Percentiles rank a stretch among this genome's conserved stretches.
Evolutionary conservation across 805 yeast genomes (phyloP).

Genomic region (Yarrowia keelungensis): DNA sequence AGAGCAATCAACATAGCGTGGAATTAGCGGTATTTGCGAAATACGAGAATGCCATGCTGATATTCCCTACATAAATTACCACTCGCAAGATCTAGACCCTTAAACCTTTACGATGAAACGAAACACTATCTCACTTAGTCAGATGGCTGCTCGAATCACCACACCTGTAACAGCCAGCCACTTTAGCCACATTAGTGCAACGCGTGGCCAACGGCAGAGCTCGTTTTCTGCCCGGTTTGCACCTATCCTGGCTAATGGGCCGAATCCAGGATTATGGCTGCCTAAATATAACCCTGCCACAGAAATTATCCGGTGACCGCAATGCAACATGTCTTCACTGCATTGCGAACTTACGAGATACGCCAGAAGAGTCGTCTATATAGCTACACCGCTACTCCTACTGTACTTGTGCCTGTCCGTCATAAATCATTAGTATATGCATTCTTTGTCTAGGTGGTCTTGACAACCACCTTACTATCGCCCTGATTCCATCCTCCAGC

Average conservation of each 20-base stretch:
- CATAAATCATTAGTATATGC: conserved; percentile 21
- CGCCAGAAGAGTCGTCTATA: not conserved
- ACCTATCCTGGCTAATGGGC: not conserved
- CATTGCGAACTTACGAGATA: not conserved
- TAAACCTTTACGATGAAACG: no score
- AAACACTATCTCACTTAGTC: no score
- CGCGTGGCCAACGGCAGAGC: no score
- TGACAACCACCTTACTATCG: conserved; percentile 13
- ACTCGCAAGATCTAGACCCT: no score
- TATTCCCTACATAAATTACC: no score
- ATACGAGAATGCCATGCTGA: no score
- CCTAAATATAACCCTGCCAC: not conserved
- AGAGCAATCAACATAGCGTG: no score
- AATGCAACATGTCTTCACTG: not conserved
- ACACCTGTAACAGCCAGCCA: no score
- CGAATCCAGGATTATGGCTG: not conserved
- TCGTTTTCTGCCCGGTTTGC: no score
- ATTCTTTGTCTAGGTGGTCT: not conserved
- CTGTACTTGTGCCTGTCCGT: not conserved
- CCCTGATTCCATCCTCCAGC: conserved; percentile 45
- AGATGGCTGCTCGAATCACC: no score
- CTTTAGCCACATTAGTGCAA: no score
- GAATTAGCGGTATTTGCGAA: no score
- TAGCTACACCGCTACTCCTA: not conserved
- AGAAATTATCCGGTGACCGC: conserved; percentile 8